Base-by-base conservation (phyloP, 108 stramenopile species). In the Cyclotella baltica region DNA sequence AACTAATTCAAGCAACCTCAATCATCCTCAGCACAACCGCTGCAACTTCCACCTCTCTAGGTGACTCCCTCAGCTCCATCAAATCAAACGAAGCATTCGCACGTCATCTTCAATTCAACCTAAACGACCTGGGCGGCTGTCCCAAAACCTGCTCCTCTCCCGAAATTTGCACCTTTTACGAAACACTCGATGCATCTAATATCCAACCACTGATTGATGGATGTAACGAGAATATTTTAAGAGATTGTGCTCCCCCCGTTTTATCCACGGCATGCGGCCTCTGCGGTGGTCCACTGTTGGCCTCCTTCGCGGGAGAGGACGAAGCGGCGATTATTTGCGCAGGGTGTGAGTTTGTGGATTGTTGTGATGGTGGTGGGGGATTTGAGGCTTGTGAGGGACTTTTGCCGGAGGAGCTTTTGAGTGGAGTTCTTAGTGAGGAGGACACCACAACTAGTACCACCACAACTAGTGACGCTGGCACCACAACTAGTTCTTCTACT, bases 151-250 rank as follows among this genome's bases (percentile, higher is more conserved):
- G 55, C 55, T 25, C 55, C 55, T 25, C 20, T 55, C 20, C 55
- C 25, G 55, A 55, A 55, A 55, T 55, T 55, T 55, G 55, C 22
- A 23, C 55, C 22, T 55, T 55, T 25, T 55, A 55, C 55, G 55
- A 55, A 25, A 25, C 55, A 23, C 55, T 25, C 1, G 55, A n/a
- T 6, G 55, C 55, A 11, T n/a, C 2, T 55, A 23, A 6, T 25
- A 6, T 25, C 25, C 10, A 1, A 55, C 23, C 22, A 2, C 11
- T 55, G 13, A 25, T 23, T 4, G 55, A 55, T 22, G 55, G 23
- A 25, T 55, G 55, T 5, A 27, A 55, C 25, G 55, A n/a, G 11
- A 23, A 23, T 10, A 55, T 23, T 4, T 55, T 55, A 55, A 10
- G 55, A 23, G 55, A 55, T 25, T 55, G 55, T 27, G 4, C 55